These are phyloP conservation scores for Cladosporium colombiae DNA, from an alignment of 2,329 filamentous ascomycete genomes.

Conservation along the genomic window DNA sequence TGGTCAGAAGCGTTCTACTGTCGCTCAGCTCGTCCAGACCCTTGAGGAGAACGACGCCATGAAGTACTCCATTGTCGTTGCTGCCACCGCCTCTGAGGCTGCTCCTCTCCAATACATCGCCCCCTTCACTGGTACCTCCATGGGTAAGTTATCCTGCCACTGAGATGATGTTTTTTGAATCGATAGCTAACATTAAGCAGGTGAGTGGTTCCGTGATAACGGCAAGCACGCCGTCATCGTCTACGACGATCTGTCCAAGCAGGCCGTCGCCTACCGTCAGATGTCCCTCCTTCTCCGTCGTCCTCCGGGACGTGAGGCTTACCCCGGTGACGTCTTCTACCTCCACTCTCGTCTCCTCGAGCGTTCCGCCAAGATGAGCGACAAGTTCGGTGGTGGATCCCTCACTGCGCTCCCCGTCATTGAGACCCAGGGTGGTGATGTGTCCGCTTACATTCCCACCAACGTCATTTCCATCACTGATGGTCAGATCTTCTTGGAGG, in stretches of 20 bases:
- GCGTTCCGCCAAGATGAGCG: conserved; percentile 99
- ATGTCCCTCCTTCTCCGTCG: conserved; percentile 98
- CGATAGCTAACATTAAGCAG: conserved; percentile 40
- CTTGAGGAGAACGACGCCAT: conserved; percentile 99
- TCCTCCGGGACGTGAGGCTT: conserved; percentile 87
- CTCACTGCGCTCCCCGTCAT: conserved; percentile 97
- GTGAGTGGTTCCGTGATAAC: conserved; percentile 68
- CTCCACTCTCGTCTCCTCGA: conserved; percentile 98
- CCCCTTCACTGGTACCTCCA: conserved; percentile 76
- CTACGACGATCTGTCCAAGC: conserved; percentile 96
- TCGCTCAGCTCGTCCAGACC: conserved; percentile 99
- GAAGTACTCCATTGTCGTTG: conserved; percentile 94
- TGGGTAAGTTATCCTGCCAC: too few relatives aligned
- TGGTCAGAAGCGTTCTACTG: conserved; percentile 98
- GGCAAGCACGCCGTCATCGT: conserved; percentile 88
- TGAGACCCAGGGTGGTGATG: conserved; percentile 99
- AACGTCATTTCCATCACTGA: conserved; percentile 99
- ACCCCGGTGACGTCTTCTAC: conserved; percentile 72
- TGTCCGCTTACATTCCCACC: conserved; percentile 99
- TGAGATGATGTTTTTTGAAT: too few relatives aligned
- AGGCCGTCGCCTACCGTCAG: conserved; percentile 70
- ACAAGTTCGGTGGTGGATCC: conserved; percentile 91
- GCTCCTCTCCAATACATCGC: conserved; percentile 70
- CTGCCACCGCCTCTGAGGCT: conserved; percentile 95
- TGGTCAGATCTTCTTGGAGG: conserved; percentile 99